Conservation (phyloP, 1,284 basidiomycete species). For the Papiliotrema fonsecae region DNA sequence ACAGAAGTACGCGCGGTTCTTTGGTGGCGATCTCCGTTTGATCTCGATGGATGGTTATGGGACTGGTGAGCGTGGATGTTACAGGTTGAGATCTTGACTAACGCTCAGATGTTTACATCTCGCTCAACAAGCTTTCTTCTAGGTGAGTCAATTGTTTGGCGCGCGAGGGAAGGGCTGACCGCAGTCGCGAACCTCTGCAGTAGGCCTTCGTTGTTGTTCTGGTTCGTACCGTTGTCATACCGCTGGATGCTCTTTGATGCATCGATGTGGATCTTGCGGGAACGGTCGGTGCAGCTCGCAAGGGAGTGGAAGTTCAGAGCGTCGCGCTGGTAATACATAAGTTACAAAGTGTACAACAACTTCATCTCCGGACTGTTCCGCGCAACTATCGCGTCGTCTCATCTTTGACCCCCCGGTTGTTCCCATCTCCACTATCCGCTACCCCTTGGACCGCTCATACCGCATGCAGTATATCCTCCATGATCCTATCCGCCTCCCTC, state of each 20-base stretch:
- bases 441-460: background rate
- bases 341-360: too few species aligned
- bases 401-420: too few species aligned
- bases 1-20: slow-evolving; percentile 82
- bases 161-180: background rate
- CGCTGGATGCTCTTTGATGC: too few species aligned
- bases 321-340: too few species aligned
- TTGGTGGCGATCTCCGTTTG: slow-evolving; percentile 90
- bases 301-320: too few species aligned
- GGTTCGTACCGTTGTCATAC: too few species aligned
- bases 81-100: background rate
- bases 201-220: too few species aligned
- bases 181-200: slow-evolving; percentile 47
- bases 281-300: too few species aligned
- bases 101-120: slow-evolving; percentile 36
- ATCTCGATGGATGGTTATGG: slow-evolving; percentile 98
- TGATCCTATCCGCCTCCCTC: slow-evolving; percentile 18
- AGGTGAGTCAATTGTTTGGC: slow-evolving; percentile 19
- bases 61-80: slow-evolving; percentile 51
- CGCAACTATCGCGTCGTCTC: too few species aligned
- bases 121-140: slow-evolving; percentile 44
- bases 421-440: too few species aligned
- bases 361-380: too few species aligned
- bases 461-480: slow-evolving; percentile 19
- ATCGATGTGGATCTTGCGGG: too few species aligned